These are phyloP conservation scores for Pterocarpus macrocarpus DNA, from an alignment of 306 rosid species.

Conservation along the genomic window DNA sequence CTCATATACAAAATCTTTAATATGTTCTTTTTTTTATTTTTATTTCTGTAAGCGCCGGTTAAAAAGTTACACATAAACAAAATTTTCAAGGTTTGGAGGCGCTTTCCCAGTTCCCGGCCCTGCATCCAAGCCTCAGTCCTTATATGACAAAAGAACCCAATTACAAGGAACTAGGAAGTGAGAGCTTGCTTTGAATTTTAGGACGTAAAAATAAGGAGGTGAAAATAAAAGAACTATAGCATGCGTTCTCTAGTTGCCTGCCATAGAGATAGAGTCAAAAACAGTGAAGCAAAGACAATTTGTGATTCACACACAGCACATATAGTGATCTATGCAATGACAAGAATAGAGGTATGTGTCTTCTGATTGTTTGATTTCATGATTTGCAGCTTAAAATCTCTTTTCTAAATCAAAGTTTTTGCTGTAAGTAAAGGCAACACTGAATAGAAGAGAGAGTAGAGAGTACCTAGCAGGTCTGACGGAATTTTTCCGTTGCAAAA, in stretches of 20 bases:
- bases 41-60: no score
- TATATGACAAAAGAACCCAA: no score
- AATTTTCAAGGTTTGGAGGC: background rate
- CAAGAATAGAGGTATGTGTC: no score
- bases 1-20: no score
- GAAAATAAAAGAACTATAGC: background rate
- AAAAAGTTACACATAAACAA: no score
- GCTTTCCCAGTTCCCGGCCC: background rate
- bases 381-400: no score
- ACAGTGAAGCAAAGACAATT: background rate
- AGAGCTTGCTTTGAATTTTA: background rate
- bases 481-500: constrained; percentile 60
- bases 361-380: no score
- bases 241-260: background rate
- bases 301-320: background rate
- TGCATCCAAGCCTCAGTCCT: background rate
- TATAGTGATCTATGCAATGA: no score
- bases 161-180: background rate
- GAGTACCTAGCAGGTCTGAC: constrained; percentile 47
- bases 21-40: no score
- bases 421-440: background rate
- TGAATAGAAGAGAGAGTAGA: background rate
- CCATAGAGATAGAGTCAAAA: no score
- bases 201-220: background rate
- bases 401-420: no score